Evolutionary conservation across 106 monocot genomes (phyloP).

Genomic region (Platanthera zijinensis): DNA sequence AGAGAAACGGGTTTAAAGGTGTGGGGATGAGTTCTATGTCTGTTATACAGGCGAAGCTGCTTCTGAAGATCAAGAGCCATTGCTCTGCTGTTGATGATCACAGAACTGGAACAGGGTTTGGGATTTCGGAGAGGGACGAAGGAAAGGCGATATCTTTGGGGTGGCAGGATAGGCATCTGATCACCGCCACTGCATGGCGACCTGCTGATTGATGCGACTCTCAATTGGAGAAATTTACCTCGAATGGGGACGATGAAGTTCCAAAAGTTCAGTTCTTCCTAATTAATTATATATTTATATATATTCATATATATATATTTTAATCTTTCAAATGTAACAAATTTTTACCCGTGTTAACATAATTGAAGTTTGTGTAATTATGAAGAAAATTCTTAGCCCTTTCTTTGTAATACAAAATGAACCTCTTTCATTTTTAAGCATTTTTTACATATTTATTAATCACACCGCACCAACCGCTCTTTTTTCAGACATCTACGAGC

Average conservation of each 20-base stretch:
- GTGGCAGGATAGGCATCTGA: conserved; percentile 28
- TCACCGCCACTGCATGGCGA: conserved; percentile 37
- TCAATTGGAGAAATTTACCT: background rate
- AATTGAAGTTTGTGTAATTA: background rate
- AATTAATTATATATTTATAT: background rate
- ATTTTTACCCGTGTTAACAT: background rate
- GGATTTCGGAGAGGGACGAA: conserved; percentile 27
- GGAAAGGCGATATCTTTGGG: conserved; percentile 25
- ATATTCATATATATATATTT: background rate
- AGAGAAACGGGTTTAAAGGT: conserved; percentile 16
- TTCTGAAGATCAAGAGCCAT: conserved; percentile 48
- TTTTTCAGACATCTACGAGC: too few relatives aligned
- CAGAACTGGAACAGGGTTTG: conserved; percentile 17
- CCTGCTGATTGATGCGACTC: background rate
- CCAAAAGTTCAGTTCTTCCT: background rate
- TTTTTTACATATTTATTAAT: background rate
- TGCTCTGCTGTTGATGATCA: conserved; percentile 15
- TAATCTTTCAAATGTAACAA: background rate
- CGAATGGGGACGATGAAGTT: too few relatives aligned
- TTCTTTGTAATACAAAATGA: background rate
- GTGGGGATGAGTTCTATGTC: conserved; percentile 37
- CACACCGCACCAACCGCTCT: too few relatives aligned
- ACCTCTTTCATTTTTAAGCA: background rate
- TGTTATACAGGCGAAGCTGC: conserved; percentile 50
- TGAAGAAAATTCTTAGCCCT: background rate